Base-by-base conservation (phyloP, 768 basidiomycete species). In the Suillus discolor region DNA sequence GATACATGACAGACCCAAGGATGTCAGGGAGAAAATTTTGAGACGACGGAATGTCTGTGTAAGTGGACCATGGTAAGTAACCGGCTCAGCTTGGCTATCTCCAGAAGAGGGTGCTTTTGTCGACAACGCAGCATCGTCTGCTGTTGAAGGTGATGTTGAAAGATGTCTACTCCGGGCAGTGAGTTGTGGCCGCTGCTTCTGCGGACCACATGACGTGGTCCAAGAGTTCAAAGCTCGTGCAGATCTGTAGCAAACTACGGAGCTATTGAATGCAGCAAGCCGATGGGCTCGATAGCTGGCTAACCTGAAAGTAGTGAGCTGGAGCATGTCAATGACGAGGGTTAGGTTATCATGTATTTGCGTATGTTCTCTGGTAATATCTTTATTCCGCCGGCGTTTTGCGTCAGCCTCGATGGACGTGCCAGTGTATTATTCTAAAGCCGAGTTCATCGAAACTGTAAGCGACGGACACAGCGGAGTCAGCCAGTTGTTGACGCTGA, bases 371-470 rank as follows among this genome's bases (percentile, higher is more conserved):
- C 57, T 31, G 18, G 8, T 11, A 31, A 31, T 31, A 31, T 31
- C 31, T 31, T 31, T 31, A 31, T 31, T 31, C 31, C 31, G 31
- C 11, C 38, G 39, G 38, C 39, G 57, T 59, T 59, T 23, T 39
- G 39, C 57, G 57, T 41, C 23, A 42, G 12, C 41, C 39, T 28
- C 18, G 18, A 91, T 92, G 90, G 90, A 93, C 38, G 79, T 86
- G 20, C 89, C 89, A 8, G 87, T 94, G 47, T 90, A 88, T 78
- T 94, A 95, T 75, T 86, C 89, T 15, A 89, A 90, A 68, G 80
- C 87, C 38, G 94, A 96, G 77, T 95, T 89, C 77, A 96, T 96
- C 54, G 94, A 96, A 80, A 96, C 93, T 64, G 93, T 93, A 75
- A 64, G 83, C 49, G 57, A n/a, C 12, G 38, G 42, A 44, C 44